Evolutionary conservation across 768 basidiomycete genomes (phyloP).

Genomic region (Chalciporus sphaerocephalus): DNA sequence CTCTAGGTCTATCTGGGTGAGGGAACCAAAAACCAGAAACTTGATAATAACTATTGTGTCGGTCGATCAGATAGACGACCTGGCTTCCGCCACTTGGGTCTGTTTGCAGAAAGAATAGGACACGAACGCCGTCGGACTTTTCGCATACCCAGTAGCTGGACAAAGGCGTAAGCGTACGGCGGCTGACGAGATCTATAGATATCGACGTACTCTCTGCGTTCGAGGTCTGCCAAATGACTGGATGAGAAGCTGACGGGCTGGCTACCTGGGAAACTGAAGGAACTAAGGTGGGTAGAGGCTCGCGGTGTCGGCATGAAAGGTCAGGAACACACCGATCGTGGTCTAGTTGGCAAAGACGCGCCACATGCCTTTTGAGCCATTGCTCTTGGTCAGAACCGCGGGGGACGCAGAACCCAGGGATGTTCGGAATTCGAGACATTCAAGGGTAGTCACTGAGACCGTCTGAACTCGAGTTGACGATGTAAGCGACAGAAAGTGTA

Average conservation of each 20-base stretch:
- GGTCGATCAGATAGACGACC: conserved; percentile 85
- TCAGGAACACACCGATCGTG: conserved; percentile 50
- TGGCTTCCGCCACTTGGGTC: conserved; percentile 50
- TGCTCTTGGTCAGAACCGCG: conserved; percentile 53
- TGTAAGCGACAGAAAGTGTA: neutral
- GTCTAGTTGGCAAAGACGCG: conserved; percentile 58
- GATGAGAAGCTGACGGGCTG: conserved; percentile 89
- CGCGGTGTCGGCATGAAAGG: neutral
- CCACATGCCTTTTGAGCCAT: conserved; percentile 67
- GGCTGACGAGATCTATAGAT: neutral
- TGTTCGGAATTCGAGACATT: conserved; percentile 62
- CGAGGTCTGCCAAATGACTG: conserved; percentile 68
- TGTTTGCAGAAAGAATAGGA: conserved; percentile 75
- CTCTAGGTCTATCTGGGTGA: conserved; percentile 68
- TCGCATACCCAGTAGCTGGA: conserved; percentile 97
- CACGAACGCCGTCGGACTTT: conserved; percentile 94
- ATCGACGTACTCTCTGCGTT: conserved; percentile 66
- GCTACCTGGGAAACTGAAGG: conserved; percentile 82
- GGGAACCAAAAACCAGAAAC: conserved; percentile 83
- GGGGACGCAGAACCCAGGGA: conserved; percentile 59
- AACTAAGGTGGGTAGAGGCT: conserved; percentile 7
- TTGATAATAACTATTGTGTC: conserved; percentile 82
- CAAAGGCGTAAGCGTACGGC: conserved; percentile 8
- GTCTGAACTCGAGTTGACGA: neutral
- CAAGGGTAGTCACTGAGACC: too few species aligned